A percentile compares a stretch with the other conserved stretches of the same genome.
Evolutionary conservation across 768 basidiomycete species (phyloP).

Genomic region (Collybiopsis confluens): DNA sequence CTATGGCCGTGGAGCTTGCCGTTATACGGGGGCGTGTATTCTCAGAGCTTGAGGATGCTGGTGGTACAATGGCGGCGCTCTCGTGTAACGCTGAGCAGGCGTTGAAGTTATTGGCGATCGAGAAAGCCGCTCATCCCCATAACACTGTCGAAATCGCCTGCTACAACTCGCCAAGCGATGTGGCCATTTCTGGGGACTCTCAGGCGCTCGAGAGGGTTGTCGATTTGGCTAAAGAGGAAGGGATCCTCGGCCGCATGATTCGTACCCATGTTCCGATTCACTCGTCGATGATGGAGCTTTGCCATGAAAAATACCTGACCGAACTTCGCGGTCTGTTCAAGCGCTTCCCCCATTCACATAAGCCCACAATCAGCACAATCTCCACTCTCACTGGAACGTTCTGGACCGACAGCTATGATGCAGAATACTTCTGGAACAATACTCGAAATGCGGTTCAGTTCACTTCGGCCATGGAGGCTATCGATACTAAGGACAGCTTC

Average conservation of each 20-base stretch:
- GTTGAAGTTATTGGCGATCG: constrained; percentile 22
- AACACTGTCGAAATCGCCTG: constrained; percentile 35
- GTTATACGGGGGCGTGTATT: constrained; percentile 36
- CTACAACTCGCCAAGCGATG: constrained; percentile 33
- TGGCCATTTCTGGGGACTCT: constrained; percentile 33
- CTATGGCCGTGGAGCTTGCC: constrained; percentile 38
- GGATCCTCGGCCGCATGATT: constrained; percentile 31
- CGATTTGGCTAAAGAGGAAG: constrained; percentile 19
- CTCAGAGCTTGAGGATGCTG: constrained; percentile 20
- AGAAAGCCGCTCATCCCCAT: neutral
- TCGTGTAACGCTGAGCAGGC: constrained; percentile 28
- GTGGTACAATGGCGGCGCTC: constrained; percentile 44
- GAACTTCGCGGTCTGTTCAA: constrained; percentile 28
- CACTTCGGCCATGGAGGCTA: constrained; percentile 22
- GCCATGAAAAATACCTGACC: constrained; percentile 22
- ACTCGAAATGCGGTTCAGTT: constrained; percentile 34
- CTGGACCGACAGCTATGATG: constrained; percentile 19
- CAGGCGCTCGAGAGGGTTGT: constrained; percentile 25
- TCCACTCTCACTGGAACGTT: constrained; percentile 31
- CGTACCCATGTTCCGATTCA: constrained; percentile 35
- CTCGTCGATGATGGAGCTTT: constrained; percentile 32
- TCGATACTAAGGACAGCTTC: constrained; percentile 13
- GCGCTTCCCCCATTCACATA: constrained; percentile 23
- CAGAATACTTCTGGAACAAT: constrained; percentile 39
- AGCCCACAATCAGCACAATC: constrained; percentile 26